Conservation (phyloP, 2,329 filamentous ascomycete species). For the Cladosporium colombiae region DNA sequence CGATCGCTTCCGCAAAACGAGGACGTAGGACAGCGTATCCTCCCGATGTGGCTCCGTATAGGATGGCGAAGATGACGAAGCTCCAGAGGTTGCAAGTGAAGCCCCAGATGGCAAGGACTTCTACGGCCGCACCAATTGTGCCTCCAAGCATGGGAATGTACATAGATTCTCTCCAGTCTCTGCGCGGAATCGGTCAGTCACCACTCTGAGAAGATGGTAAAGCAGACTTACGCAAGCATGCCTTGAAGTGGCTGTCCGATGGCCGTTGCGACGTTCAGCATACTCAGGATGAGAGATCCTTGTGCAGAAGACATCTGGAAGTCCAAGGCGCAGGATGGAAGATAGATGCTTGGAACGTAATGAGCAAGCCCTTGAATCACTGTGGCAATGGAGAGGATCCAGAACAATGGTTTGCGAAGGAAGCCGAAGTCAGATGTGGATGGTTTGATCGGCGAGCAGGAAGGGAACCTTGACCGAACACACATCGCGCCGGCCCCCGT, state of each 20-base stretch:
- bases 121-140: not conserved
- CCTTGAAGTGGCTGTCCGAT: not conserved
- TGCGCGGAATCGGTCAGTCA: not conserved
- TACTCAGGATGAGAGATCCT: not conserved
- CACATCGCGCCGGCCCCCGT: not conserved
- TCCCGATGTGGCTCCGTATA: not conserved
- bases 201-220: not conserved
- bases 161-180: not conserved
- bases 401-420: not conserved
- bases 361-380: not conserved
- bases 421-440: not conserved
- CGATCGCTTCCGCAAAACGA: not conserved
- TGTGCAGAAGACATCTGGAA: not conserved
- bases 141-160: not conserved
- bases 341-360: constrained; percentile 1
- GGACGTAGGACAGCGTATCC: not conserved
- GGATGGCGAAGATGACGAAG: not conserved
- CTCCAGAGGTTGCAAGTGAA: not conserved
- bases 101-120: not conserved
- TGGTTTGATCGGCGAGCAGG: not conserved
- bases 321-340: not conserved
- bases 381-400: not conserved
- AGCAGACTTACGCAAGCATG: not conserved
- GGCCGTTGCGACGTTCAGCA: not conserved
- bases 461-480: not conserved